A percentile compares a stretch with the other conserved stretches of the same genome.
Conservation (phyloP, 2,329 filamentous ascomycete genomes). For the Sclerotinia spermophila region DNA sequence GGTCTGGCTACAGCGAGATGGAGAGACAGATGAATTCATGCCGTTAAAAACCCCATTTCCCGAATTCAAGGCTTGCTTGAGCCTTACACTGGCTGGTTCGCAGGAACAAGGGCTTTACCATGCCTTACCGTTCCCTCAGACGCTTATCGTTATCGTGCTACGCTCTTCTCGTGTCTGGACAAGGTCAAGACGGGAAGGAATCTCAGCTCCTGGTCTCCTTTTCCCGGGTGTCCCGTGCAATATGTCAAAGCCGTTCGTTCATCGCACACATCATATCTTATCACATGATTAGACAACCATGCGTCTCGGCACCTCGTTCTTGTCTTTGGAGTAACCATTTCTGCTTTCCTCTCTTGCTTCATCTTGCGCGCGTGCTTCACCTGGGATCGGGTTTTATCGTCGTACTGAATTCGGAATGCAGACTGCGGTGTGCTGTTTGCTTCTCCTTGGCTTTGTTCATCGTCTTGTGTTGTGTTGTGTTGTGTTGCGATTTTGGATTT, state of each 20-base stretch:
- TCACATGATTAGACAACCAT: constrained; percentile 3
- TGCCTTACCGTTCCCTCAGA: not conserved
- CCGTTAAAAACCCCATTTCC: not conserved
- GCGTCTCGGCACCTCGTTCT: not conserved
- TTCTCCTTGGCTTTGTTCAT: not conserved
- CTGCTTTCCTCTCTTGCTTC: not conserved
- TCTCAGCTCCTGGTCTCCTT: not conserved
- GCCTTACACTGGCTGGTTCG: not conserved
- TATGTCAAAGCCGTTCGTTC: not conserved
- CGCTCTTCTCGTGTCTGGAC: not conserved
- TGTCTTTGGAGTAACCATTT: not conserved
- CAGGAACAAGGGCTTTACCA: not conserved
- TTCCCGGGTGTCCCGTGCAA: not conserved
- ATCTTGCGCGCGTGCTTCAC: not conserved
- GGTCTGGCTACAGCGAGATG: not conserved
- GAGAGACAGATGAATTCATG: not conserved
- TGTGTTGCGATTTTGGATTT: not conserved
- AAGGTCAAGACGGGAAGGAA: not conserved
- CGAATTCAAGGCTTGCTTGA: not conserved
- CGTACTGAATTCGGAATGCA: not conserved
- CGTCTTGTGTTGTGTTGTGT: not conserved
- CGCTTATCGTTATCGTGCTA: constrained; percentile 8
- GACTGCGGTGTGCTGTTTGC: not conserved
- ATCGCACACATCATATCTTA: not conserved
- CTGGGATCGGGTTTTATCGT: constrained; percentile 5